These are phyloP conservation scores for Calonectria pseudoturangicola DNA, from an alignment of 2,329 filamentous ascomycete species.

Conservation along the genomic window DNA sequence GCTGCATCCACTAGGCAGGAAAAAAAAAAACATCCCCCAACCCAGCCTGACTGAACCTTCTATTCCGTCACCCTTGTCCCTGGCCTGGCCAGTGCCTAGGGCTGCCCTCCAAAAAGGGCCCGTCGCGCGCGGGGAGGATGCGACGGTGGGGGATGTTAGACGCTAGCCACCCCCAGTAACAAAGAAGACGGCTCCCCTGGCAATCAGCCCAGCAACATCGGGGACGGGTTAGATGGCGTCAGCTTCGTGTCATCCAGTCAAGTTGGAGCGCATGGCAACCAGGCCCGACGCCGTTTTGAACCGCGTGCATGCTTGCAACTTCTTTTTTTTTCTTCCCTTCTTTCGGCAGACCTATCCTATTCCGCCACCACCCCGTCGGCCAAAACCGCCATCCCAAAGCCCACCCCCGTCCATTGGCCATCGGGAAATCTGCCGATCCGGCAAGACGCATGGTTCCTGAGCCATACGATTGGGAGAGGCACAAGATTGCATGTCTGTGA, in stretches of 20 bases:
- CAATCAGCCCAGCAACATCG: constrained; percentile 22
- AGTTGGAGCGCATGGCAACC: constrained; percentile 18
- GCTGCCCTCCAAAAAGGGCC: constrained; percentile 17
- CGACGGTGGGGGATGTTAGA: constrained; percentile 8
- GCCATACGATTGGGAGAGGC: constrained; percentile 31
- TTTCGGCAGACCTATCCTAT: not conserved
- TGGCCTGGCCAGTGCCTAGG: constrained; percentile 16
- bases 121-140: constrained; percentile 23
- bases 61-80: not conserved
- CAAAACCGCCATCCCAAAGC: not conserved
- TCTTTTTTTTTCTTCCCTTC: not conserved
- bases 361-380: not conserved
- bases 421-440: constrained; percentile 16
- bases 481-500: constrained; percentile 34
- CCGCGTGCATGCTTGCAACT: not conserved
- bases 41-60: not conserved
- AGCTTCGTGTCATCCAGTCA: constrained; percentile 8
- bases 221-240: not conserved
- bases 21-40: too few species aligned
- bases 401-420: constrained; percentile 14
- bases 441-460: constrained; percentile 32
- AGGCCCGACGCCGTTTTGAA: not conserved
- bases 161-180: constrained; percentile 17
- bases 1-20: too few species aligned
- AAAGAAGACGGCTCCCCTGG: constrained; percentile 11